Base-by-base conservation (phyloP, 2,329 filamentous ascomycete species). In the Gremmenia infestans region DNA sequence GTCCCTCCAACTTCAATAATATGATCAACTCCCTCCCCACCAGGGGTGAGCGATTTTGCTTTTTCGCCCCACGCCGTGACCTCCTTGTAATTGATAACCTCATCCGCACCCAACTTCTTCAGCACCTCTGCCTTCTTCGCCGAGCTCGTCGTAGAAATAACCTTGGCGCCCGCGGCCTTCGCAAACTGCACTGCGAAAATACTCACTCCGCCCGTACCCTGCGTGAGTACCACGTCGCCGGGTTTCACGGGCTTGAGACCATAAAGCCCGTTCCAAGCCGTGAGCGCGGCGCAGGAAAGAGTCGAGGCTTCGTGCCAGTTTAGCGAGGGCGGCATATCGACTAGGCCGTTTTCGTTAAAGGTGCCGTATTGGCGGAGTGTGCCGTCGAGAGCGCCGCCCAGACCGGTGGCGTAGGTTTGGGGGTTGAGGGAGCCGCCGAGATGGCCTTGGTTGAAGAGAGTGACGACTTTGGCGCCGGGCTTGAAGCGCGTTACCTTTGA, bases 201-300 rank as follows among this genome's bases (percentile, higher is more conserved):
- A 42, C 67, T 70, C 3, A 77, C 74, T 2, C 74, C 75, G 1
- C 75, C 74, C 1, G 74, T 76, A 7, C 74, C 75, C 52, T 74
- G 72, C 0, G 71, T 73, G 7, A 77, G 65, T 0, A 77, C 72
- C 56, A 65, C 68, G 7, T 75, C 64, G 0, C 72, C 73, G 0
- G 71, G 63, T 3, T 51, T 60, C 22, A 73, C 45, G 1, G 60
- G 53, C 71, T 72, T 68, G 50, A 61, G 77, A 47, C 81, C 80
- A 50, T 78, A 82, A 3, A 83, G 67, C 6, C 78, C 78, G 60
- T 83, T 83, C 81, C 80, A 83, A 1, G 79, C 78, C 0, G 80
- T 82, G 11, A 83, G 56, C 1, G 73, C 79, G 0, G 81, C 80
- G 57, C 79, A 82, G 2, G 74, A 67, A 0, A 83, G 69, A 0